Evolutionary conservation across 305 asterid species (phyloP).

Genomic region (Rubia occidens): DNA sequence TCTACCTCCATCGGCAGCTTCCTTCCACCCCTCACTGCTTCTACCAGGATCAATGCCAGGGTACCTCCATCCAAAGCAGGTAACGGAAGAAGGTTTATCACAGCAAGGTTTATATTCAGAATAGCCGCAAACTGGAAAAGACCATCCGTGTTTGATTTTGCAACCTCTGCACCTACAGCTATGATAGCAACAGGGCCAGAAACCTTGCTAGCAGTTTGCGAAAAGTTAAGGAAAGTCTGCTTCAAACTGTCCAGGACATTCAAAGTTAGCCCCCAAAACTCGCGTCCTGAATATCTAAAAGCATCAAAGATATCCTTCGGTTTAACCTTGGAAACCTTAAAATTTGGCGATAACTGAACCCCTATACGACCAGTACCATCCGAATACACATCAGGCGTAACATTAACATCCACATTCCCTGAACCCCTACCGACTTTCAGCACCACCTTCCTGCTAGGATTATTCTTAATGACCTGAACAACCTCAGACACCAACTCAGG

Average conservation of each 20-base stretch:
- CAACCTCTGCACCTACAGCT: constrained; percentile 97
- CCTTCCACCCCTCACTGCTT: constrained; percentile 88
- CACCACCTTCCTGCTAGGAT: constrained; percentile 46
- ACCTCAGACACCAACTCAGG: constrained; percentile 74
- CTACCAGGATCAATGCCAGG: constrained; percentile 66
- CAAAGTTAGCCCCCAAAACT: constrained; percentile 67
- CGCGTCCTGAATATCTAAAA: constrained; percentile 62
- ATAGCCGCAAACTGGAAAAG: constrained; percentile 88
- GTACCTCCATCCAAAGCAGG: constrained; percentile 96
- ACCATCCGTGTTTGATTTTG: constrained; percentile 78
- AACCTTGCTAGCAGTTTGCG: constrained; percentile 85
- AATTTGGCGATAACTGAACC: constrained; percentile 74
- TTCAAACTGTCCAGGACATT: constrained; percentile 68
- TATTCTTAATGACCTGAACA: constrained; percentile 60
- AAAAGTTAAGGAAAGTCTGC: constrained; percentile 76
- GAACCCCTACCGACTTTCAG: constrained; percentile 54
- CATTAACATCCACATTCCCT: constrained; percentile 37
- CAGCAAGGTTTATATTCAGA: constrained; percentile 81
- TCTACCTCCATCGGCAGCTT: constrained; percentile 81
- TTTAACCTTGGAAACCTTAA: constrained; percentile 49
- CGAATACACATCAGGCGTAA: constrained; percentile 65
- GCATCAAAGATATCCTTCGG: constrained; percentile 56
- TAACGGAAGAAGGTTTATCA: constrained; percentile 84
- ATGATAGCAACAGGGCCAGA: constrained; percentile 95
- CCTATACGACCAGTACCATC: constrained; percentile 92